Conservation (phyloP, 805 yeast genomes). For the Lachancea sp. region DNA sequence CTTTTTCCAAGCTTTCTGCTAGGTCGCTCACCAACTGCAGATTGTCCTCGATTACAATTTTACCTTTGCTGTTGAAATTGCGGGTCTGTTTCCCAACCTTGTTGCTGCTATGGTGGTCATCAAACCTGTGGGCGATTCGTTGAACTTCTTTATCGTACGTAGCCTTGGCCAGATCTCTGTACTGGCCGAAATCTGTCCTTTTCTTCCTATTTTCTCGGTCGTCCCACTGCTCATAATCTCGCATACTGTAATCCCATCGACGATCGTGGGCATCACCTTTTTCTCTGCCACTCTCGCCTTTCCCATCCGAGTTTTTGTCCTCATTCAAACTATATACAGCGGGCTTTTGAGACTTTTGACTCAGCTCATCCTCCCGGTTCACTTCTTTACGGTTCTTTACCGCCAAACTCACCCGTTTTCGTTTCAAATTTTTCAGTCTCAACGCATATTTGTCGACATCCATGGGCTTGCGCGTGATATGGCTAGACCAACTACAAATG, state of each 20-base stretch:
- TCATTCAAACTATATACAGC: conserved; percentile 22
- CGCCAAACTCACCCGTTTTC: conserved; percentile 14
- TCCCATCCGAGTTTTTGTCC: not conserved
- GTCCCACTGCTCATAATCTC: conserved; percentile 25
- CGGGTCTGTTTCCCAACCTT: not conserved
- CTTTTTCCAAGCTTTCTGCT: conserved; percentile 17
- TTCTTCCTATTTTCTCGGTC: conserved; percentile 5
- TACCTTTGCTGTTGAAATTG: conserved; percentile 12
- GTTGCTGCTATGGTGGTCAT: not conserved
- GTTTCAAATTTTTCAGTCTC: conserved; percentile 17
- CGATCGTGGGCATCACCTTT: not conserved
- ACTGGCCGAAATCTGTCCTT: conserved; percentile 8
- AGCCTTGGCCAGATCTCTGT: conserved; percentile 22
- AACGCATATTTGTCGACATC: conserved; percentile 11
- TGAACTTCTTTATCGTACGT: conserved; percentile 28
- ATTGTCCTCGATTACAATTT: conserved; percentile 16
- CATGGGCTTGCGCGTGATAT: conserved; percentile 1
- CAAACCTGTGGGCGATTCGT: conserved; percentile 4
- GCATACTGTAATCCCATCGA: conserved; percentile 19
- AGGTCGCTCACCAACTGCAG: conserved; percentile 15
- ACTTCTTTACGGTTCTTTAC: conserved; percentile 21
- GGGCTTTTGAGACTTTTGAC: conserved; percentile 16
- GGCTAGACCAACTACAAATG: not conserved
- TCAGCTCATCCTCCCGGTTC: conserved; percentile 12
- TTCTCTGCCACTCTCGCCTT: not conserved